Evolutionary conservation across 1,139 yeast genomes (phyloP).

Genomic region (Lodderomyces theae): DNA sequence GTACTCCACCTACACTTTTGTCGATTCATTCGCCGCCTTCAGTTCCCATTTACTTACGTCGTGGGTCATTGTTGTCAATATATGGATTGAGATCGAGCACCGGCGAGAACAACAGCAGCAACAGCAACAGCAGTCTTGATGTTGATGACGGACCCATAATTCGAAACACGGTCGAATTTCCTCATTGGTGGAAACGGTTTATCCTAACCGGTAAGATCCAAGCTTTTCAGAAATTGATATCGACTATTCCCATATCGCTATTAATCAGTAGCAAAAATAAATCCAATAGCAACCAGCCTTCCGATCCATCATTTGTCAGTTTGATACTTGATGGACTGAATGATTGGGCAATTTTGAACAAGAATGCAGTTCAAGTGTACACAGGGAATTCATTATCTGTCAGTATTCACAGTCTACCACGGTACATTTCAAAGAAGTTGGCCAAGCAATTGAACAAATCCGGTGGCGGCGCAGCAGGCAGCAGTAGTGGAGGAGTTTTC

Average conservation of each 20-base stretch:
- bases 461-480: background rate
- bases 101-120: background rate
- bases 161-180: slow-evolving; percentile 27
- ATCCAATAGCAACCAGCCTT: slow-evolving; percentile 8
- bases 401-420: slow-evolving; percentile 38
- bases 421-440: slow-evolving; percentile 33
- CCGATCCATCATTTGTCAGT: slow-evolving; percentile 36
- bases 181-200: slow-evolving; percentile 38
- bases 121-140: background rate
- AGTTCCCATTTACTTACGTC: slow-evolving; percentile 47
- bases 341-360: slow-evolving; percentile 60
- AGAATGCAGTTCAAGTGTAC: slow-evolving; percentile 47
- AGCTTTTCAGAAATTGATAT: slow-evolving; percentile 44
- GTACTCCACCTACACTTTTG: slow-evolving; percentile 43
- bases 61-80: slow-evolving; percentile 49
- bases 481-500: background rate
- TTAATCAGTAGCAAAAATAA: slow-evolving; percentile 24
- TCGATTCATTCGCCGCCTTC: slow-evolving; percentile 56
- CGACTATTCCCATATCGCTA: slow-evolving; percentile 47
- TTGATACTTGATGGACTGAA: slow-evolving; percentile 52
- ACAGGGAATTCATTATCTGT: slow-evolving; percentile 50
- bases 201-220: slow-evolving; percentile 36
- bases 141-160: slow-evolving; percentile 17
- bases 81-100: slow-evolving; percentile 26
- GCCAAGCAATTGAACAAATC: slow-evolving; percentile 19